A percentile compares a stretch with the other conserved stretches of the same genome.
Evolutionary conservation across 2,329 filamentous ascomycete genomes (phyloP).

Genomic region (Alternaria brassicicola): DNA sequence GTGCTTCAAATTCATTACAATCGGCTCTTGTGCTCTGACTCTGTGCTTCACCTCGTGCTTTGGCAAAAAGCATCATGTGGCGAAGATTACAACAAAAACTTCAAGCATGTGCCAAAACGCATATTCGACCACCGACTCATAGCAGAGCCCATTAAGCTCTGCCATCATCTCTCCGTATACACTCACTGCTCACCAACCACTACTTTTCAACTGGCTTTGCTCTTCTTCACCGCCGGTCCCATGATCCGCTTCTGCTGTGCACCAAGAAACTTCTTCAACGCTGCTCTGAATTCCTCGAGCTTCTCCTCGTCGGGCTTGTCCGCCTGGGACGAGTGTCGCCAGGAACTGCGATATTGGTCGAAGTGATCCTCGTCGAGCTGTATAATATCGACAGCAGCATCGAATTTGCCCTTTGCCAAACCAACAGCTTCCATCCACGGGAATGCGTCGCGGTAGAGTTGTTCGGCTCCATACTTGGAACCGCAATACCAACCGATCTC

Average conservation of each 20-base stretch:
- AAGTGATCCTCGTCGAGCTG: constrained; percentile 7
- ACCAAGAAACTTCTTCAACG: constrained; percentile 27
- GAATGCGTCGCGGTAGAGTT: constrained; percentile 46
- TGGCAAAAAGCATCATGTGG: neutral
- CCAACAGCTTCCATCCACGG: constrained; percentile 46
- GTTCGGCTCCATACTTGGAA: constrained; percentile 25
- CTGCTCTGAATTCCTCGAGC: constrained; percentile 18
- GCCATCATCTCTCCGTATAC: neutral
- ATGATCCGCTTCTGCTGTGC: constrained; percentile 27
- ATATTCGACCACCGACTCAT: neutral
- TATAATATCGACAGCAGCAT: constrained; percentile 40
- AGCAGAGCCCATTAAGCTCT: neutral
- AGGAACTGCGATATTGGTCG: neutral
- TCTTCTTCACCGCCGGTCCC: constrained; percentile 5
- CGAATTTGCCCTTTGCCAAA: constrained; percentile 29
- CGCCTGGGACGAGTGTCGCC: too few species aligned
- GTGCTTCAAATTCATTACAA: neutral
- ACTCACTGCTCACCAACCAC: constrained; percentile 7
- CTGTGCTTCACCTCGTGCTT: neutral
- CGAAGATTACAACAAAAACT: neutral
- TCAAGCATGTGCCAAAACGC: neutral
- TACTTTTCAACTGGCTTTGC: neutral
- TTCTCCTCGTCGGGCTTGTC: neutral
- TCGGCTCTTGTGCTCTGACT: too few species aligned
- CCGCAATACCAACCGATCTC: constrained; percentile 3